Base-by-base conservation (phyloP, 345 rosid species). In the Ricinus communis region DNA sequence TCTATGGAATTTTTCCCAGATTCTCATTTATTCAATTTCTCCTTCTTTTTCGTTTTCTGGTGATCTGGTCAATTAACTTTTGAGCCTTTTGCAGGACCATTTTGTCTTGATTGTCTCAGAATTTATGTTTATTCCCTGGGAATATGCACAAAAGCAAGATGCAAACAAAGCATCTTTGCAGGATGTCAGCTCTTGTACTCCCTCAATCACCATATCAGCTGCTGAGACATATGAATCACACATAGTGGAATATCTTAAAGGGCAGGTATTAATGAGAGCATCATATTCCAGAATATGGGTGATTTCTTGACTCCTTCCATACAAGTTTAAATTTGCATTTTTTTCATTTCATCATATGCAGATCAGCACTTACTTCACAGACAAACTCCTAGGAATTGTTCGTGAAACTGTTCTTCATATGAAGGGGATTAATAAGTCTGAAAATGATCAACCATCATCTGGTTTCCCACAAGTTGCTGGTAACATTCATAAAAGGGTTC, bases 71-170 rank as follows among this genome's bases (percentile, higher is more conserved):
- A 66, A 22, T 57, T 41, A 62, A 47, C 28, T 64, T 75, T 56
- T 64, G 73, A 59, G 65, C 49, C 64, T 68, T 85, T 80, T 83
- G 85, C 86, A 91, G 98, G 88, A 87, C 76, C 91, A 88, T 77
- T 94, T 94, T 77, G 82, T 86, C 77, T 70, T 87, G 64, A 85
- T 86, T 49, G 93, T 88, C 75, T 93, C 98, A 18, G 87, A 91
- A 83, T 94, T 94, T 73, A 80, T 91, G 82, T 87, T 86, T 74
- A 86, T 86, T 72, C 98, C 98, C 66, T 91, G 96, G 97, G 87
- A 84, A 66, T 84, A 87, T 76, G 87, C 90, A 36, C 84, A 82
- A 78, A 87, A 84, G 76, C 82, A 76, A 62, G 81, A 82, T 59
- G 85, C 65, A 62, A 78, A 75, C 36, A 84, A 80, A 75, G 66